phyloP scores from a whole-genome alignment of 345 rosid species.

The Kernera saxatilis region DNA sequence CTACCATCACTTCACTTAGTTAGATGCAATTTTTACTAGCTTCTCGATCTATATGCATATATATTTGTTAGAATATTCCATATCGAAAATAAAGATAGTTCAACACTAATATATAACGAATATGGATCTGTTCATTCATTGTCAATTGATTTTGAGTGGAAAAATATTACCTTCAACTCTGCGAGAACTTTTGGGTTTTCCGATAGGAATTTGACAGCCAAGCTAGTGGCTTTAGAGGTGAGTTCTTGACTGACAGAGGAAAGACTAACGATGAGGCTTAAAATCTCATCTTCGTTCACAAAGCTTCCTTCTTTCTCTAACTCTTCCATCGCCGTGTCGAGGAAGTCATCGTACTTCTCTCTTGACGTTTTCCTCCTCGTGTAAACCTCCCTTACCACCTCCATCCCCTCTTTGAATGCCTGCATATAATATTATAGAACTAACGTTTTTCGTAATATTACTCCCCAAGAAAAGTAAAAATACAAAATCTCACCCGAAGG shows the following conservation, averaged over 20 bases:
- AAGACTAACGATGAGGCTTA: constrained; percentile 22
- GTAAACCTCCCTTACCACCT: constrained; percentile 6
- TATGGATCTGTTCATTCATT: no score
- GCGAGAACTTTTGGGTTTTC: constrained; percentile 30
- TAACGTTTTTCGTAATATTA: no score
- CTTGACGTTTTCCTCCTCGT: constrained; percentile 16
- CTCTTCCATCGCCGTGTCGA: constrained; percentile 24
- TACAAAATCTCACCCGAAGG: constrained; percentile 10
- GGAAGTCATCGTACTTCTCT: constrained; percentile 13
- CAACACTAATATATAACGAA: no score
- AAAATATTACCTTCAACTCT: constrained; percentile 29
- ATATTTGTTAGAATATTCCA: no score
- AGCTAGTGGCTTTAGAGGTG: constrained; percentile 23
- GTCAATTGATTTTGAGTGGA: no score
- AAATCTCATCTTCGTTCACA: not conserved
- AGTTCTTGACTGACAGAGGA: constrained; percentile 24
- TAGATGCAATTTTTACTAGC: not conserved
- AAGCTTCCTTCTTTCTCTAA: constrained; percentile 12
- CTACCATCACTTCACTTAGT: no score
- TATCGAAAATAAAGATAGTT: no score
- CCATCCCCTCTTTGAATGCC: constrained; percentile 24
- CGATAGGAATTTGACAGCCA: constrained; percentile 23
- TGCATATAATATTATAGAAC: not conserved
- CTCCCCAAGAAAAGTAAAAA: not conserved
- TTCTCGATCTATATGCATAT: not conserved